Conservation (phyloP, 768 basidiomycete genomes). For the Xerocomus potaroensis region DNA sequence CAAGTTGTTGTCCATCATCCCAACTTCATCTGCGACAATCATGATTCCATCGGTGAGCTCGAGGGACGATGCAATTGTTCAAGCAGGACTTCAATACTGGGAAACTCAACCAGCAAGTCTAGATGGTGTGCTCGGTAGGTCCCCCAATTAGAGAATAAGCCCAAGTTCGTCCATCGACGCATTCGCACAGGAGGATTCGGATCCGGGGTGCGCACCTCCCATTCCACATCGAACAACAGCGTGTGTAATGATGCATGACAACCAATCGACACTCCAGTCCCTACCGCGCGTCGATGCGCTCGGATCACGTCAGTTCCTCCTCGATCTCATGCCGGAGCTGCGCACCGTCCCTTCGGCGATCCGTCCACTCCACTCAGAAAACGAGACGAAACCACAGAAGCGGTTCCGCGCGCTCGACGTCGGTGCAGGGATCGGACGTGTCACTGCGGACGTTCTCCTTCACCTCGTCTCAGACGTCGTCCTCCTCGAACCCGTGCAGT, state of each 20-base stretch:
- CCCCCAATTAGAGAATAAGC: background rate
- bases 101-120: constrained; percentile 70
- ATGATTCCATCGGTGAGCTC: constrained; percentile 16
- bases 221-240: background rate
- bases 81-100: constrained; percentile 88
- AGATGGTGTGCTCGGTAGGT: constrained; percentile 80
- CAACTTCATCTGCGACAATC: background rate
- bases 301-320: constrained; percentile 83
- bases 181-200: constrained; percentile 46
- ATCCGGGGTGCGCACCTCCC: constrained; percentile 38
- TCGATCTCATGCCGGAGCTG: constrained; percentile 76
- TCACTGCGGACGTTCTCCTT: constrained; percentile 85
- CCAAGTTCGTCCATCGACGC: constrained; percentile 9
- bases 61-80: constrained; percentile 48
- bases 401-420: constrained; percentile 82
- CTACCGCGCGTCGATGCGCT: constrained; percentile 89
- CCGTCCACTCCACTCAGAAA: constrained; percentile 39
- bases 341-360: constrained; percentile 73
- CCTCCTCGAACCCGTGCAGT: constrained; percentile 81
- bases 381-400: constrained; percentile 21
- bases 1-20: background rate
- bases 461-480: constrained; percentile 84
- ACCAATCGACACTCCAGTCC: constrained; percentile 42
- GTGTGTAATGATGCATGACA: background rate
- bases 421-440: constrained; percentile 91